Conservation (phyloP, 345 rosid species). For the Mercurialis annua region DNA sequence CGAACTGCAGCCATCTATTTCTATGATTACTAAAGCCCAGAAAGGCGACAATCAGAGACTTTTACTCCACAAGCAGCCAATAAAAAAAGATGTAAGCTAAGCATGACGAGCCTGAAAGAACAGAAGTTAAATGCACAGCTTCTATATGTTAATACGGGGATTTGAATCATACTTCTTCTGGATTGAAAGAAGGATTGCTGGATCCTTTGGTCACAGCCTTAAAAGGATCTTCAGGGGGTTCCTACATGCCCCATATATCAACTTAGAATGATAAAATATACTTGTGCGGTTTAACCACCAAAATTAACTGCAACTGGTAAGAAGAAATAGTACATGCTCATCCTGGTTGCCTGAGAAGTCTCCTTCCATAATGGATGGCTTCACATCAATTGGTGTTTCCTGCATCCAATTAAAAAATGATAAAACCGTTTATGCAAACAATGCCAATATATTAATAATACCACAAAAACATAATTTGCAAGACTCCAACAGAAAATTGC, state of each 20-base stretch:
- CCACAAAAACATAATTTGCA: not conserved
- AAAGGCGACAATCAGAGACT: not conserved
- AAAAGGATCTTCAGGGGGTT: constrained; percentile 36
- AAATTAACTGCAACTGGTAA: constrained; percentile 8
- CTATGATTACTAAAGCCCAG: not conserved
- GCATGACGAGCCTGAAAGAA: not conserved
- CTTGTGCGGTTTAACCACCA: not conserved
- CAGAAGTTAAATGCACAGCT: constrained; percentile 6
- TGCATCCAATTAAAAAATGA: constrained; percentile 27
- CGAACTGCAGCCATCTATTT: not conserved
- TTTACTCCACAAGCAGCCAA: constrained; percentile 6
- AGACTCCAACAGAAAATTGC: not conserved
- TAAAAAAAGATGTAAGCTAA: not conserved
- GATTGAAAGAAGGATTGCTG: constrained; percentile 31
- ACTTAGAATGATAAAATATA: constrained; percentile 16
- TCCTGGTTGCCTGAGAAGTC: constrained; percentile 37
- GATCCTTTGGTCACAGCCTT: constrained; percentile 29
- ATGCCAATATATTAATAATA: not conserved
- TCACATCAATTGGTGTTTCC: constrained; percentile 51
- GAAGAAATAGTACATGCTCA: constrained; percentile 37
- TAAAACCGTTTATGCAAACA: constrained; percentile 7
- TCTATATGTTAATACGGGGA: constrained; percentile 11
- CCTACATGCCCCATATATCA: constrained; percentile 40
- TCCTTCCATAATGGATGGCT: constrained; percentile 47
- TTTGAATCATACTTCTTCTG: constrained; percentile 36